Evolutionary conservation across 805 yeast genomes (phyloP).

Genomic region (Cyberlindnera maclurae): DNA sequence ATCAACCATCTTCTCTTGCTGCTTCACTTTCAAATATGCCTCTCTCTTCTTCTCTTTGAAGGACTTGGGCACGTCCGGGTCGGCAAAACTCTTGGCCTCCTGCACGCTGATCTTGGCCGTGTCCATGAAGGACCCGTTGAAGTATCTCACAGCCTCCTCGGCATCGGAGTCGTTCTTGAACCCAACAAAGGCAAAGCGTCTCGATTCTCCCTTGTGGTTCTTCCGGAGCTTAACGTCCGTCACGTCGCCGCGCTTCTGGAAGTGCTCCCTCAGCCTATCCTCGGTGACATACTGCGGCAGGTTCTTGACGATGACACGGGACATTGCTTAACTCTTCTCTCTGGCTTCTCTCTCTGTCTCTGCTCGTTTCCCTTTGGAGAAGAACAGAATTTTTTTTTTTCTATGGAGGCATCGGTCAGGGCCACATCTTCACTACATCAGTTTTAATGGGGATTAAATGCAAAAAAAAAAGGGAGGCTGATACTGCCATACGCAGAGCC

Average conservation of each 20-base stretch:
- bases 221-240: slow-evolving; percentile 86
- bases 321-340: slow-evolving; percentile 34
- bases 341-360: background rate
- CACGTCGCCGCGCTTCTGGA: slow-evolving; percentile 51
- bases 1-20: slow-evolving; percentile 42
- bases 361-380: no score
- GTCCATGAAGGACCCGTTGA: slow-evolving; percentile 72
- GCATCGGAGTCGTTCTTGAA: slow-evolving; percentile 73
- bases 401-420: no score
- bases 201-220: slow-evolving; percentile 75
- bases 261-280: slow-evolving; percentile 61
- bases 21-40: slow-evolving; percentile 37
- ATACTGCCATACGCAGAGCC: no score
- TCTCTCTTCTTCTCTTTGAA: slow-evolving; percentile 48
- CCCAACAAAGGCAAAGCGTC: slow-evolving; percentile 92
- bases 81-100: slow-evolving; percentile 79
- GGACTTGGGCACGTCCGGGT: slow-evolving; percentile 71
- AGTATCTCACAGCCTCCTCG: slow-evolving; percentile 64
- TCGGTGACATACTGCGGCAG: slow-evolving; percentile 75
- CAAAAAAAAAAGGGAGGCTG: no score
- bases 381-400: no score
- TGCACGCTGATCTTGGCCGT: slow-evolving; percentile 75
- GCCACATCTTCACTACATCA: no score
- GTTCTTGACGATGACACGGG: slow-evolving; percentile 89
- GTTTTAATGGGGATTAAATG: no score